Evolutionary conservation across 169 alveolate genomes (phyloP), one percentile per base, ranked within the genome.

Genomic region (Toxoplasma gondii): DNA sequence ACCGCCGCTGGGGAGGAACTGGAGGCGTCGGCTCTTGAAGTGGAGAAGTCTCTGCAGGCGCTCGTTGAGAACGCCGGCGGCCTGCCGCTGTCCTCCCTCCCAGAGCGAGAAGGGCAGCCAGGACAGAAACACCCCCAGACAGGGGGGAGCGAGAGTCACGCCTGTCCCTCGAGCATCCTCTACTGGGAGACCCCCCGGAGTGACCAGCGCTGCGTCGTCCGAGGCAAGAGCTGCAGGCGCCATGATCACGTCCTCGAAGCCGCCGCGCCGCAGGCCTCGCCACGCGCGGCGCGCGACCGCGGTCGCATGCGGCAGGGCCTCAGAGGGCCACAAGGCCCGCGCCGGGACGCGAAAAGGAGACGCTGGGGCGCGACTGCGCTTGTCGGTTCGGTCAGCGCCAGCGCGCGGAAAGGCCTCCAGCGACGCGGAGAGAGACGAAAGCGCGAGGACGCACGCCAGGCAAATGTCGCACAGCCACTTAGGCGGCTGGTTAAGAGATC

Each of bases 1-100:
- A 1, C 90, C 90, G 1, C 90, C 90, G 38, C 41, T 82, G 41
- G 90, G 90, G 10, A 82, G 90, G 67, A 82, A 82, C 22, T 82
- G 53, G 10, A 82, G 9, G 41, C 69, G 53, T 12, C 41, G n/a
- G 90, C 90, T 41, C 39, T 36, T 39, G 69, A 82, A 29, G 19
- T 82, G n/a, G 17, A 82, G 5, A 2, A 39, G 27, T 39, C 41
- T 16, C 64, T 43, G 38, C 58, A 82, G 53, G 0, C 67, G n/a
- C 69, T 82, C 90, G 67, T 82, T 82, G 22, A 82, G 1, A 17
- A 82, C 38, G 34, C n/a, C 38, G 41, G 69, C 4, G 16, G 64
- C 41, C 39, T 78, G 45, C 43, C 45, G 10, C 27, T 17, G 86
- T 7, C 86, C 86, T 27, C n/a, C n/a, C 86, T 10, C 45, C 86